phyloP scores from a whole-genome alignment of 345 rosid genomes.

The Eucalyptus curtisii region DNA sequence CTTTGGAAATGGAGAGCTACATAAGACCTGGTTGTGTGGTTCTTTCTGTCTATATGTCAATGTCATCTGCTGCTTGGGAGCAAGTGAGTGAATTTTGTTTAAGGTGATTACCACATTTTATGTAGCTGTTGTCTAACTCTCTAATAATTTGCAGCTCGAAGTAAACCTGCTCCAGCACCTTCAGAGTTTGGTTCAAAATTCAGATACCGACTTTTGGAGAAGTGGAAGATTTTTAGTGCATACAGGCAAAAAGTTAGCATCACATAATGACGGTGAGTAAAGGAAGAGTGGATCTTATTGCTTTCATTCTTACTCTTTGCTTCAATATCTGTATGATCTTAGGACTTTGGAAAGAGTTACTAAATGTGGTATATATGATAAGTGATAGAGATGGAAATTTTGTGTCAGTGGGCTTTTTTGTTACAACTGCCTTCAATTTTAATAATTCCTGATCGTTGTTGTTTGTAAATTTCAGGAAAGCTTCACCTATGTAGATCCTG shows the following conservation, averaged over 20 bases:
- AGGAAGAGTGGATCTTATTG: neutral
- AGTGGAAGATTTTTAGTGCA: constrained; percentile 58
- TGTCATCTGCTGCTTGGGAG: constrained; percentile 61
- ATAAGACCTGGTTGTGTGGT: constrained; percentile 94
- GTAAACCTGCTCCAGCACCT: constrained; percentile 43
- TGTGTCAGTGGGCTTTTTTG: neutral
- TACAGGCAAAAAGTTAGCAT: constrained; percentile 56
- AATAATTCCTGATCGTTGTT: neutral
- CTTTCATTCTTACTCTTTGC: neutral
- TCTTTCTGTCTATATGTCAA: constrained; percentile 65
- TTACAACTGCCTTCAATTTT: neutral
- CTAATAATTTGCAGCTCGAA: constrained; percentile 43
- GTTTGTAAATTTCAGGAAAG: constrained; percentile 36
- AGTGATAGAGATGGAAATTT: neutral
- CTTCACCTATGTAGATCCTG: constrained; percentile 62
- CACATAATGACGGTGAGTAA: constrained; percentile 57
- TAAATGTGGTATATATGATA: neutral
- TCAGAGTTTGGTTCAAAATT: constrained; percentile 38
- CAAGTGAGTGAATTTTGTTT: constrained; percentile 41
- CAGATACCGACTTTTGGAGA: constrained; percentile 61
- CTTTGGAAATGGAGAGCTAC: constrained; percentile 94
- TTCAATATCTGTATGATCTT: neutral
- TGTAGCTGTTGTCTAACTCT: neutral
- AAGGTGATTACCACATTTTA: neutral
- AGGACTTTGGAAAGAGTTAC: neutral